phyloP scores from a whole-genome alignment of 257 asterid species.

The Echium plantagineum region DNA sequence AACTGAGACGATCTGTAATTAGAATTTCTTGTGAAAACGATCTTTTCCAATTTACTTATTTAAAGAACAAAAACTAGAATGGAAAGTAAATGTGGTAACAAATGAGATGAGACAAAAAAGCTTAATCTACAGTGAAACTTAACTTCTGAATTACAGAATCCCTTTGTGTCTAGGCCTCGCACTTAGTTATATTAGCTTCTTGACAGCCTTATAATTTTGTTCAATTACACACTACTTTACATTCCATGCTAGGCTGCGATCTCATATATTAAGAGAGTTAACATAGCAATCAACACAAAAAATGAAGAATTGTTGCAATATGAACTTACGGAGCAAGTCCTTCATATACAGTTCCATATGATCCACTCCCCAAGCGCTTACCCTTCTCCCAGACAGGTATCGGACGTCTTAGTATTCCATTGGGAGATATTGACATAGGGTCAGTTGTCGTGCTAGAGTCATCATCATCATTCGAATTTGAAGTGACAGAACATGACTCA shows the following conservation, averaged over 20 bases:
- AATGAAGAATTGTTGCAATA: background rate
- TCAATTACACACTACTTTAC: background rate
- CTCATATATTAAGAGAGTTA: background rate
- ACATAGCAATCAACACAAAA: background rate
- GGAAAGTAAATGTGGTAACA: no score
- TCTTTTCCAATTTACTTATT: background rate
- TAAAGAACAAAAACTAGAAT: background rate
- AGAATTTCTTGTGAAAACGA: background rate
- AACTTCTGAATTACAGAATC: background rate
- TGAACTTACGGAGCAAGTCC: constrained; percentile 78
- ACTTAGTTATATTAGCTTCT: background rate
- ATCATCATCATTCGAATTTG: constrained; percentile 72
- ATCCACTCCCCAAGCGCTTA: constrained; percentile 80
- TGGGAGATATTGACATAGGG: constrained; percentile 56
- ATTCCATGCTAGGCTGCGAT: background rate
- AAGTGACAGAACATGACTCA: constrained; percentile 52
- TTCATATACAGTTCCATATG: constrained; percentile 90
- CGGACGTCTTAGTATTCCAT: constrained; percentile 41
- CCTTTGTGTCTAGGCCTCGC: background rate
- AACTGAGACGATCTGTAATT: background rate
- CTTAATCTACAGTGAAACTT: background rate
- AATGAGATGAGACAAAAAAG: background rate
- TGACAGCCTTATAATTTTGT: no score
- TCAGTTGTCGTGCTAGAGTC: constrained; percentile 74
- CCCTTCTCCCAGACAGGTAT: constrained; percentile 81